Conservation (phyloP, 2,329 filamentous ascomycete genomes). For the Aspergillus ibericus region DNA sequence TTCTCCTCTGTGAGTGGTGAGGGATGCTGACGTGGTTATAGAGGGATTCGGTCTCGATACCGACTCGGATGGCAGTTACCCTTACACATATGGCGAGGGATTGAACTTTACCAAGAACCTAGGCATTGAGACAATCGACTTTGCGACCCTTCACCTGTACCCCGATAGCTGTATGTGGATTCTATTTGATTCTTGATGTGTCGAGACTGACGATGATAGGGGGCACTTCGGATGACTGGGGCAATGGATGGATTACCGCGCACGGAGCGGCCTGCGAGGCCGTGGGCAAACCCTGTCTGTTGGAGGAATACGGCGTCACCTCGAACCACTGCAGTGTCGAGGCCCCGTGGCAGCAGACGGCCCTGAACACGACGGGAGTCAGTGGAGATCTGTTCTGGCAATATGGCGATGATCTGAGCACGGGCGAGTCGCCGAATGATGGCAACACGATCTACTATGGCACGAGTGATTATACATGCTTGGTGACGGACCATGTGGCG, state of each 20-base stretch:
- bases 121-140: slow-evolving; percentile 55
- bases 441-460: slow-evolving; percentile 36
- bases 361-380: slow-evolving; percentile 34
- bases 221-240: slow-evolving; percentile 44
- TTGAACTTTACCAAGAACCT: slow-evolving; percentile 55
- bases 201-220: slow-evolving; percentile 20
- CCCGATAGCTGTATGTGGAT: slow-evolving; percentile 42
- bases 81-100: slow-evolving; percentile 54
- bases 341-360: slow-evolving; percentile 38
- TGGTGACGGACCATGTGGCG: slow-evolving; percentile 35
- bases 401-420: slow-evolving; percentile 33
- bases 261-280: slow-evolving; percentile 44
- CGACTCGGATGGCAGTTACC: slow-evolving; percentile 54
- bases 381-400: slow-evolving; percentile 45
- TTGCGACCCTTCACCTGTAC: slow-evolving; percentile 57
- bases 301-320: slow-evolving; percentile 43
- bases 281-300: slow-evolving; percentile 41
- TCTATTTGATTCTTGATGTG: background rate
- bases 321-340: slow-evolving; percentile 30
- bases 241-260: slow-evolving; percentile 48
- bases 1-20: background rate
- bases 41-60: slow-evolving; percentile 57
- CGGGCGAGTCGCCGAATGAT: slow-evolving; percentile 31
- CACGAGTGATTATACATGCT: slow-evolving; percentile 29
- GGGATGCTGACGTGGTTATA: slow-evolving; percentile 7